Evolutionary conservation across 192 early-diverging fungal genomes (phyloP).

Genomic region (Linderina pennispora): DNA sequence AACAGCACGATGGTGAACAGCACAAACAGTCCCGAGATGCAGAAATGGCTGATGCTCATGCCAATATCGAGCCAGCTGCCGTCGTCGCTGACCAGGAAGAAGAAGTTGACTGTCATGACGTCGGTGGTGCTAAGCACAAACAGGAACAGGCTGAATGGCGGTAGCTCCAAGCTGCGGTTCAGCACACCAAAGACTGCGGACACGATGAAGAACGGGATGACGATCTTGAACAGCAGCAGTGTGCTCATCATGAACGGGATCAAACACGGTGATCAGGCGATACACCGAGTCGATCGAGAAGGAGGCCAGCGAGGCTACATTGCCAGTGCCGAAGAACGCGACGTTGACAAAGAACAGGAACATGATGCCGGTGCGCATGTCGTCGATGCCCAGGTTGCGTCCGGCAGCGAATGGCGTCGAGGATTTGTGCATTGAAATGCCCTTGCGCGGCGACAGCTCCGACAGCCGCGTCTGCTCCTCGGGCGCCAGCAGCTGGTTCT

Average conservation of each 20-base stretch:
- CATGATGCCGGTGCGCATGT: conserved; percentile 58
- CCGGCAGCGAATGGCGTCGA: conserved; percentile 7
- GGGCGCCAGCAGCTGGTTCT: conserved; percentile 28
- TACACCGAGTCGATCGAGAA: conserved; percentile 88
- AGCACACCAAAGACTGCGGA: conserved; percentile 79
- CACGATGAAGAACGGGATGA: conserved; percentile 93
- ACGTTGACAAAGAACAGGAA: conserved; percentile 91
- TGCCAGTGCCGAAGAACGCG: conserved; percentile 96
- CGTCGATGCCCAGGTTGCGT: conserved; percentile 47
- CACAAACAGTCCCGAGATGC: conserved; percentile 87
- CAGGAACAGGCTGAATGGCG: conserved; percentile 82
- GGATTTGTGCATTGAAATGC: not conserved
- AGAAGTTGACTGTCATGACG: conserved; percentile 94
- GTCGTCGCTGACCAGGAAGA: conserved; percentile 85
- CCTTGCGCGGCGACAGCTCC: conserved; percentile 7
- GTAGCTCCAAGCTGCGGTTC: conserved; percentile 66
- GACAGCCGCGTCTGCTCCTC: conserved; percentile 28
- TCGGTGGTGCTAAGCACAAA: conserved; percentile 83
- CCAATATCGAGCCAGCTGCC: conserved; percentile 97
- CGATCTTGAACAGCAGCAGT: conserved; percentile 80
- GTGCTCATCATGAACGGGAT: conserved; percentile 85
- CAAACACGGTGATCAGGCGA: conserved; percentile 83
- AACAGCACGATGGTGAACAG: conserved; percentile 89
- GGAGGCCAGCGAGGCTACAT: conserved; percentile 79
- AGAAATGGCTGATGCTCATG: conserved; percentile 92